Evolutionary conservation across 257 asterid species (phyloP).

Genomic region (Fraxinus cuspidata): DNA sequence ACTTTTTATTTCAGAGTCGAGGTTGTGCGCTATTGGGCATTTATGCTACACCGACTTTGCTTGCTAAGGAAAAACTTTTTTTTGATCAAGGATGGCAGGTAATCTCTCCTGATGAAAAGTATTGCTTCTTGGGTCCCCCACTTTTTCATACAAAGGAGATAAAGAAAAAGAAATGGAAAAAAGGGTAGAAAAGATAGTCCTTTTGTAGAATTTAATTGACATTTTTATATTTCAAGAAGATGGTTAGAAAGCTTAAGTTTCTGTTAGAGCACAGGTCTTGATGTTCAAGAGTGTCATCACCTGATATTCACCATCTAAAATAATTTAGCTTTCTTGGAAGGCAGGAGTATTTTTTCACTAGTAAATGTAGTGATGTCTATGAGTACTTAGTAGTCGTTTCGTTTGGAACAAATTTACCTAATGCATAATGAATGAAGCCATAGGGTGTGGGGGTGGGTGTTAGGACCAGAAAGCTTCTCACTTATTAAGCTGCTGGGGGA

Average conservation of each 20-base stretch:
- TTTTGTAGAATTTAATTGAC: neutral
- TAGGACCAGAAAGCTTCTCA: conserved; percentile 1
- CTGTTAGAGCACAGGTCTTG: neutral
- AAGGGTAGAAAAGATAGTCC: neutral
- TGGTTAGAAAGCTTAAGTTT: neutral
- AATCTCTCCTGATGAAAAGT: conserved; percentile 23
- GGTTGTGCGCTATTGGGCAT: conserved; percentile 86
- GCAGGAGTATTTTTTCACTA: neutral
- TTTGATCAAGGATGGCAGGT: conserved; percentile 99
- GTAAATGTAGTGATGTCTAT: neutral
- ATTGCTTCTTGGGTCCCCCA: neutral
- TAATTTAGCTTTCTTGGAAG: neutral
- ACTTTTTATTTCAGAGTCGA: conserved; percentile 62
- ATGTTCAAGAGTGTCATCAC: neutral
- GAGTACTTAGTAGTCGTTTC: neutral
- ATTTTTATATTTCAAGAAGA: neutral
- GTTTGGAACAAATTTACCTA: neutral
- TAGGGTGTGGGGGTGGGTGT: neutral
- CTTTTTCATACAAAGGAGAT: neutral
- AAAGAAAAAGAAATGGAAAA: neutral
- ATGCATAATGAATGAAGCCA: neutral
- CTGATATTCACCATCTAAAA: neutral
- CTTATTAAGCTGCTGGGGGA: neutral
- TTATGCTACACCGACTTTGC: conserved; percentile 84
- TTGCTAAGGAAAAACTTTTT: conserved; percentile 83